Evolutionary conservation across 352 stramenopile genomes (phyloP).

Genomic region (Globisporangium nunn): DNA sequence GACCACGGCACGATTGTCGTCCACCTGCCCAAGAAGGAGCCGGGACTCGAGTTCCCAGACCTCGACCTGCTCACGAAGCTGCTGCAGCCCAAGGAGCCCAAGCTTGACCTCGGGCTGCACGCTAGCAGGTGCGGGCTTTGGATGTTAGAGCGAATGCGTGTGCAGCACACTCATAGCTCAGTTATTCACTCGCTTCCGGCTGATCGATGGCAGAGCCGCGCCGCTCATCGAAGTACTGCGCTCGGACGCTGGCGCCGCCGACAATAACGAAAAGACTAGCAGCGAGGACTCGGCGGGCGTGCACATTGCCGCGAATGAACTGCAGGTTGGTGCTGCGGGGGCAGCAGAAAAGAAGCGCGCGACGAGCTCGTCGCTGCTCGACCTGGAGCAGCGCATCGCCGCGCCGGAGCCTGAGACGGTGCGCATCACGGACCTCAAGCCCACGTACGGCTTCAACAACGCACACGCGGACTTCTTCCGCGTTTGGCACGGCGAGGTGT

Average conservation of each 20-base stretch:
- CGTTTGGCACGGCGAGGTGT: constrained; percentile 88
- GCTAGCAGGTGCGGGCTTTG: constrained; percentile 20
- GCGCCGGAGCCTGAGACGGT: constrained; percentile 15
- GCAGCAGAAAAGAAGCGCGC: neutral
- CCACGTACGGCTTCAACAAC: constrained; percentile 93
- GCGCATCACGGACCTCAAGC: constrained; percentile 37
- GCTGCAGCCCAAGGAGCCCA: constrained; percentile 56
- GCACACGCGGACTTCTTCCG: constrained; percentile 90
- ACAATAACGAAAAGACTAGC: neutral
- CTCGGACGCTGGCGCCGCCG: constrained; percentile 19
- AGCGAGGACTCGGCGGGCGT: too few relatives aligned
- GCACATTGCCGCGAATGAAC: neutral
- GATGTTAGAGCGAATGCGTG: neutral
- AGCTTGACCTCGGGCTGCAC: constrained; percentile 24
- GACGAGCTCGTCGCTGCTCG: constrained; percentile 39
- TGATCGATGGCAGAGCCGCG: constrained; percentile 19
- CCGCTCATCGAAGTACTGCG: constrained; percentile 83
- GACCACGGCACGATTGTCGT: constrained; percentile 91
- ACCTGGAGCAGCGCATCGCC: constrained; percentile 39
- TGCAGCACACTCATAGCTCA: too few relatives aligned
- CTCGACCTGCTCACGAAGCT: constrained; percentile 91
- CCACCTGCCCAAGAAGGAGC: constrained; percentile 86
- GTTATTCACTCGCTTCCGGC: neutral
- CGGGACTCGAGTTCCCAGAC: constrained; percentile 86
- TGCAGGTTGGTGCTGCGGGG: neutral